phyloP scores from a whole-genome alignment of 2,329 filamentous ascomycete species.

The Exophiala lecanii-corni region DNA sequence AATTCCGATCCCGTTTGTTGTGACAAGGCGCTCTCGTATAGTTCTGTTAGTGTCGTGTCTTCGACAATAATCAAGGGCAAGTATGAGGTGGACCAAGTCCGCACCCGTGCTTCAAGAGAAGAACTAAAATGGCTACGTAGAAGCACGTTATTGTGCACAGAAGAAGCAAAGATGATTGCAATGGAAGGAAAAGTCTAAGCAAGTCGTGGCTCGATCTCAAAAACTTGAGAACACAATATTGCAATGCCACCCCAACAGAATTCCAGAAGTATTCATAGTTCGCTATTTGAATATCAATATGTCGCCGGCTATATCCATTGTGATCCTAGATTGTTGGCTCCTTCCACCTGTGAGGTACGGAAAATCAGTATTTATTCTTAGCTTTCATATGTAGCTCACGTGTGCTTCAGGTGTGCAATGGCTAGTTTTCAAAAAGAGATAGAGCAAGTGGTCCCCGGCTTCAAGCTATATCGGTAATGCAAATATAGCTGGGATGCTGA shows the following conservation, averaged over 20 bases:
- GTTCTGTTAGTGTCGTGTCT: constrained; percentile 5
- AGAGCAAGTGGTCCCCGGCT: not conserved
- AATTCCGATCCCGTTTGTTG: constrained; percentile 6
- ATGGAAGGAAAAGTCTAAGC: constrained; percentile 6
- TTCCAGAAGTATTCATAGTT: constrained; percentile 5
- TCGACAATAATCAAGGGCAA: constrained; percentile 5
- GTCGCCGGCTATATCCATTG: constrained; percentile 5
- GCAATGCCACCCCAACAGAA: constrained; percentile 5
- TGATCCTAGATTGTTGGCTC: constrained; percentile 6
- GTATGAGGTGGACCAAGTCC: constrained; percentile 5
- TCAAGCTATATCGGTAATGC: constrained; percentile 7
- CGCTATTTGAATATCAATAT: constrained; percentile 6
- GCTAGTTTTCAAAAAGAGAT: constrained; percentile 6
- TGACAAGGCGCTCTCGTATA: constrained; percentile 4
- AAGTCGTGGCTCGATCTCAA: constrained; percentile 6
- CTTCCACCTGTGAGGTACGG: constrained; percentile 5
- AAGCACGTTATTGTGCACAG: constrained; percentile 5
- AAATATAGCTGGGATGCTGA: constrained; percentile 9
- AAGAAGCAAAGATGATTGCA: constrained; percentile 5
- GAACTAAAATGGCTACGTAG: constrained; percentile 5
- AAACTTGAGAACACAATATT: constrained; percentile 6
- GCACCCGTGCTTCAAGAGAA: constrained; percentile 5
- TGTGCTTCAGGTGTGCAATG: constrained; percentile 6
- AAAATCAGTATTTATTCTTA: constrained; percentile 6
- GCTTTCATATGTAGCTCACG: constrained; percentile 6